A percentile compares a stretch with the other conserved stretches of the same genome.
These are phyloP conservation scores for Cyclocybe aegerita DNA, from an alignment of 768 basidiomycete species.

Conservation along the genomic window DNA sequence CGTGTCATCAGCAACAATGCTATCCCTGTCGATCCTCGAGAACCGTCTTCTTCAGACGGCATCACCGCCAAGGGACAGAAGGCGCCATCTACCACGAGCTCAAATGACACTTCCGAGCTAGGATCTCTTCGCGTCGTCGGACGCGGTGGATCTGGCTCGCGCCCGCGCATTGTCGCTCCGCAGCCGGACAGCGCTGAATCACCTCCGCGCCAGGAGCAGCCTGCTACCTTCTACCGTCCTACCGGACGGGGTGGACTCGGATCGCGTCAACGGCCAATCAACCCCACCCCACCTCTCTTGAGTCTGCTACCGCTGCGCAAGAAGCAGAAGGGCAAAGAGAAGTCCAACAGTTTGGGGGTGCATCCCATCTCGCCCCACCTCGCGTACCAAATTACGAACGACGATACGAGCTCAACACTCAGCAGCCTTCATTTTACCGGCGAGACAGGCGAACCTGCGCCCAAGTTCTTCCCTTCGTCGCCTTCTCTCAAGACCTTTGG, in stretches of 20 bases:
- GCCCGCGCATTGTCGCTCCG: slow-evolving; percentile 9
- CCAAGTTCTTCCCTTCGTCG: slow-evolving; percentile 9
- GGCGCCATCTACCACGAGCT: neutral
- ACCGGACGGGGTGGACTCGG: slow-evolving; percentile 19
- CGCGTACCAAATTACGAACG: slow-evolving; percentile 10
- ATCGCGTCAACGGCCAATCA: slow-evolving; percentile 9
- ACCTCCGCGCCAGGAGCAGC: neutral
- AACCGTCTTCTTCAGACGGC: neutral
- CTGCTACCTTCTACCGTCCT: slow-evolving; percentile 3
- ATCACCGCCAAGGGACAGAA: neutral
- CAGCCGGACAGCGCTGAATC: slow-evolving; percentile 2
- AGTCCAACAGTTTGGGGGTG: neutral
- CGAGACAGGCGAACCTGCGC: slow-evolving; percentile 9
- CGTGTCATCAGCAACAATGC: too few relatives aligned
- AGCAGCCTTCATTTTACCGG: slow-evolving; percentile 18
- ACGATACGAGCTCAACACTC: slow-evolving; percentile 6
- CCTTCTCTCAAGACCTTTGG: neutral
- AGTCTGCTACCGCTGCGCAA: slow-evolving; percentile 1
- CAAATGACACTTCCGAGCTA: slow-evolving; percentile 1
- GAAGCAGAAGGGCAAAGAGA: slow-evolving; percentile 2
- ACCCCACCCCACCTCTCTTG: neutral
- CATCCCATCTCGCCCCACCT: slow-evolving; percentile 9
- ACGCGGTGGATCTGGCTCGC: slow-evolving; percentile 17
- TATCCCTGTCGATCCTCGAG: neutral
- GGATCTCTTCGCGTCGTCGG: slow-evolving; percentile 17